Conservation (phyloP, 495 filamentous ascomycete species). For the Rostrohypoxylon terebratum region DNA sequence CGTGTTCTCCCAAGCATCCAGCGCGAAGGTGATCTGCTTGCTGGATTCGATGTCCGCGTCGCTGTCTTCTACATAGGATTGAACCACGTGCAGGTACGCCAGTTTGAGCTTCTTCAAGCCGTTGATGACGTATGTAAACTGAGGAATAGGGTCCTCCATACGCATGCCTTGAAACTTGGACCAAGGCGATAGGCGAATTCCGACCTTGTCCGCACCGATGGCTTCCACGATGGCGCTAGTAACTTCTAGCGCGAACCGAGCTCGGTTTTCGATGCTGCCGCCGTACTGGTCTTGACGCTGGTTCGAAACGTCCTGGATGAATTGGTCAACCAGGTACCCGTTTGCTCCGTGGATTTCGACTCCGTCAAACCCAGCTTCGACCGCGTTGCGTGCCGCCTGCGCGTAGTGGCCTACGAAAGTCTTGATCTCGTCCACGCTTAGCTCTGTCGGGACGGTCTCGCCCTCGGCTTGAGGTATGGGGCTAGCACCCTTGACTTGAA, state of each 20-base stretch:
- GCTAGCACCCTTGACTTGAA: slow-evolving; percentile 59
- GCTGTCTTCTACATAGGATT: slow-evolving; percentile 52
- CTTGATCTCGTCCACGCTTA: slow-evolving; percentile 69
- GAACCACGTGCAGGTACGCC: slow-evolving; percentile 73
- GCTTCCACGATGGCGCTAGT: slow-evolving; percentile 67
- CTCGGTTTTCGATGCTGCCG: slow-evolving; percentile 74
- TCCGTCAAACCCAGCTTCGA: slow-evolving; percentile 77
- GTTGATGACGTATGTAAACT: slow-evolving; percentile 66
- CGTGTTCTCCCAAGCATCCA: slow-evolving; percentile 42
- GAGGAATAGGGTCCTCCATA: slow-evolving; percentile 63
- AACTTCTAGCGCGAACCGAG: slow-evolving; percentile 69
- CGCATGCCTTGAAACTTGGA: slow-evolving; percentile 71
- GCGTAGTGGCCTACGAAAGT: slow-evolving; percentile 63
- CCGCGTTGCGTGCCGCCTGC: slow-evolving; percentile 67
- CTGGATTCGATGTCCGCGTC: not conserved
- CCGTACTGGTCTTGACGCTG: slow-evolving; percentile 73
- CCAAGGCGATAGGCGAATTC: slow-evolving; percentile 71
- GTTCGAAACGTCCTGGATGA: slow-evolving; percentile 71
- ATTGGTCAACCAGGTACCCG: slow-evolving; percentile 80
- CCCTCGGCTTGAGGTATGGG: slow-evolving; percentile 56
- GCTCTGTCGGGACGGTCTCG: slow-evolving; percentile 56
- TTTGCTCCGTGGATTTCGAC: slow-evolving; percentile 80
- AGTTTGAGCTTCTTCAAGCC: slow-evolving; percentile 63
- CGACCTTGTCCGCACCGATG: slow-evolving; percentile 70
- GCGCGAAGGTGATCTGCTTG: slow-evolving; percentile 40